A percentile compares a stretch with the other conserved stretches of the same genome.
These are phyloP conservation scores for Pseudocohnilembus persalinus DNA, from an alignment of 169 alveolate genomes.

Conservation along the genomic window DNA sequence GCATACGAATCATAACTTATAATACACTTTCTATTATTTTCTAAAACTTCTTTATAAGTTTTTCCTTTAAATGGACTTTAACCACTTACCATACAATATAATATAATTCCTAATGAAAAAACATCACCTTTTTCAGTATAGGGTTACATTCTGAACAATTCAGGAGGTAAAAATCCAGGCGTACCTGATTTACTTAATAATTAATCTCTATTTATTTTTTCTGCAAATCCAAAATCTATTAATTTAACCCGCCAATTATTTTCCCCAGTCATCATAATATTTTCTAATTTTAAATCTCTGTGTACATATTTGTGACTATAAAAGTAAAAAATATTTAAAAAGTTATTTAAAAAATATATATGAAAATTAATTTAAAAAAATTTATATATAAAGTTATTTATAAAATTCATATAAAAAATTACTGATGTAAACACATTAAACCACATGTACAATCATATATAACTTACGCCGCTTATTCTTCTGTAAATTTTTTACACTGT, in stretches of 20 bases:
- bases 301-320: conserved; percentile 30
- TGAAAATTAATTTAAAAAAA: not conserved
- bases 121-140: conserved; percentile 40
- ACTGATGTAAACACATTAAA: not conserved
- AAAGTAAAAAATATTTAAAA: no score
- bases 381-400: not conserved
- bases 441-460: not conserved
- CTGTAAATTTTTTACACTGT: not conserved
- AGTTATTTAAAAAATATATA: not conserved
- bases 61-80: conserved; percentile 44
- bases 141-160: conserved; percentile 26
- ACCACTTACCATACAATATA: conserved; percentile 38
- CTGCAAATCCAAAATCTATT: conserved; percentile 49
- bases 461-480: not conserved
- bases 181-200: conserved; percentile 35
- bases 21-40: conserved; percentile 48
- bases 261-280: conserved; percentile 23
- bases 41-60: conserved; percentile 41
- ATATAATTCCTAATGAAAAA: conserved; percentile 40
- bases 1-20: conserved; percentile 12
- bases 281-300: conserved; percentile 50
- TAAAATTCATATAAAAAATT: not conserved
- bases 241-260: conserved; percentile 14
- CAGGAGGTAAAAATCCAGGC: conserved; percentile 41
- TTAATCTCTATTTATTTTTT: conserved; percentile 23